Evolutionary conservation across 73 alveolate species (phyloP).

Genomic region (Tetrahymena thermophila): DNA sequence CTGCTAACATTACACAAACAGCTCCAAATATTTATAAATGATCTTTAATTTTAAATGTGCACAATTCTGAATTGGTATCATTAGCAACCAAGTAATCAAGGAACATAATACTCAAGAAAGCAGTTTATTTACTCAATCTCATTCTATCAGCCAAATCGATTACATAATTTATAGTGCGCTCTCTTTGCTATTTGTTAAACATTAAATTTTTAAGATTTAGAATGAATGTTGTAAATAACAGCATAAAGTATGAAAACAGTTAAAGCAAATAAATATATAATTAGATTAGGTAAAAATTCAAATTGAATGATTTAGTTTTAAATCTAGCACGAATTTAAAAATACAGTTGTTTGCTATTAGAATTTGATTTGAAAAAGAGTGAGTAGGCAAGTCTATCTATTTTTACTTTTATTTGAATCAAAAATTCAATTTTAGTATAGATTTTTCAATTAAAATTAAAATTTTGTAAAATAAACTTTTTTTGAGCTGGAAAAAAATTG

Average conservation of each 20-base stretch:
- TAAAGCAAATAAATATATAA: too few species aligned
- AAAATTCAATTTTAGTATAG: not conserved
- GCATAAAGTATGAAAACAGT: too few species aligned
- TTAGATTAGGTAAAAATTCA: not conserved
- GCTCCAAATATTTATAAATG: not conserved
- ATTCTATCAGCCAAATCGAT: not conserved
- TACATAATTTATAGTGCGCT: not conserved
- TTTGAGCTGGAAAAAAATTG: not conserved
- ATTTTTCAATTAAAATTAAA: not conserved
- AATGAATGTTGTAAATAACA: not conserved
- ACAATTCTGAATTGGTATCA: not conserved
- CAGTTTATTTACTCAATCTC: not conserved
- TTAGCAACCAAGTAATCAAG: not conserved
- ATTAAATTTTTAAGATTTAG: not conserved
- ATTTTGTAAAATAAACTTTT: not conserved
- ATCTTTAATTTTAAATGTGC: not conserved
- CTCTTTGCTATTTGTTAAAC: not conserved
- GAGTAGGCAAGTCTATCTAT: not conserved
- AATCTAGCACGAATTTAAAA: not conserved
- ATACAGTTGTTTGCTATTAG: not conserved
- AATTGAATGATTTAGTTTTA: too few species aligned
- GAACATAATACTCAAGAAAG: not conserved
- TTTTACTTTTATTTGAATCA: not conserved
- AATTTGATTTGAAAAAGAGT: not conserved
- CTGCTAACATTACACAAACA: not conserved